phyloP scores from a whole-genome alignment of 257 asterid genomes.

The Scutellaria baicalensis region DNA sequence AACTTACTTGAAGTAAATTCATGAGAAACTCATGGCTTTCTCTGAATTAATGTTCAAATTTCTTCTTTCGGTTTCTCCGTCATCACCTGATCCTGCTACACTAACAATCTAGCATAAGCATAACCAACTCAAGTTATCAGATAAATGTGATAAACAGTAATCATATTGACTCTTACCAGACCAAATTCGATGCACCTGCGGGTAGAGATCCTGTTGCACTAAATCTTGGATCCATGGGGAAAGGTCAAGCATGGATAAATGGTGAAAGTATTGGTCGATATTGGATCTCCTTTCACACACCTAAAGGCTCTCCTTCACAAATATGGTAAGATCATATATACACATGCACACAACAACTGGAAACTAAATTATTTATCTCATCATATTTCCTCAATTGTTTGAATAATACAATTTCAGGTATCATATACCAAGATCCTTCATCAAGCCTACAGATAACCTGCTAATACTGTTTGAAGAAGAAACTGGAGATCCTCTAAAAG shows the following conservation, averaged over 20 bases:
- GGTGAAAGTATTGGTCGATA: constrained; percentile 82
- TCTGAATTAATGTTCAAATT: too few relatives aligned
- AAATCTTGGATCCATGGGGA: constrained; percentile 87
- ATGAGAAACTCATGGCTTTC: too few relatives aligned
- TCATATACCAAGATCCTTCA: constrained; percentile 79
- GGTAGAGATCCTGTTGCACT: constrained; percentile 65
- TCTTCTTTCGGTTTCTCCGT: too few relatives aligned
- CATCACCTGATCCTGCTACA: background rate
- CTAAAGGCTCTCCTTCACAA: constrained; percentile 65
- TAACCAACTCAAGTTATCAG: background rate
- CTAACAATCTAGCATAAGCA: too few relatives aligned
- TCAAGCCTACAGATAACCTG: constrained; percentile 47
- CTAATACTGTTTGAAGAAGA: constrained; percentile 81
- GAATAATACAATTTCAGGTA: constrained; percentile 38
- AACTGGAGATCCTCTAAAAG: constrained; percentile 51
- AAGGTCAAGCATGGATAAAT: constrained; percentile 79
- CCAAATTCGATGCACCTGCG: constrained; percentile 54
- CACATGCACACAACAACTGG: background rate
- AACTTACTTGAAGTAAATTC: too few relatives aligned
- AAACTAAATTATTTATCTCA: background rate
- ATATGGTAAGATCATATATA: constrained; percentile 40
- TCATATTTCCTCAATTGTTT: background rate
- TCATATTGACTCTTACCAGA: constrained; percentile 23
- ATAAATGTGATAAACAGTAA: background rate
- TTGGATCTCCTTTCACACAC: constrained; percentile 64